These are phyloP conservation scores for Phytophthora meadii DNA, from an alignment of 352 stramenopile species.

Conservation along the genomic window DNA sequence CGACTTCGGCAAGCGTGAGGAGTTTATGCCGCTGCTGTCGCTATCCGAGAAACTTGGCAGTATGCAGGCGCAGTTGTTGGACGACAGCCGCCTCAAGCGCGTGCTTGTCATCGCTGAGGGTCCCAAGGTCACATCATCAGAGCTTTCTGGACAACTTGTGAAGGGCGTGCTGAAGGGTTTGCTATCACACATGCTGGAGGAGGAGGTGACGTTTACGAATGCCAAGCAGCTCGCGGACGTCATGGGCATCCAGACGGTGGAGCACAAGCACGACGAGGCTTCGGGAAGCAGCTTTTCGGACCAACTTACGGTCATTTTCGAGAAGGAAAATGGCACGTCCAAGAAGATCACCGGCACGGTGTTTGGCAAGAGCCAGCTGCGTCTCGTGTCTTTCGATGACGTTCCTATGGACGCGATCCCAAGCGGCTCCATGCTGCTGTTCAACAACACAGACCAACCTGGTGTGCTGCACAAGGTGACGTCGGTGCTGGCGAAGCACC, in stretches of 20 bases:
- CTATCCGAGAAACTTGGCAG: constrained; percentile 93
- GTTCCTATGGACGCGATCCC: constrained; percentile 87
- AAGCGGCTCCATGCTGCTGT: constrained; percentile 92
- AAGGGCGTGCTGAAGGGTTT: constrained; percentile 92
- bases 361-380: constrained; percentile 88
- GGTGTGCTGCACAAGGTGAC: constrained; percentile 95
- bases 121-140: constrained; percentile 77
- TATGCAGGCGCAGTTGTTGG: constrained; percentile 88
- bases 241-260: constrained; percentile 90
- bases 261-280: constrained; percentile 90
- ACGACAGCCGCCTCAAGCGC: constrained; percentile 69
- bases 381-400: constrained; percentile 90
- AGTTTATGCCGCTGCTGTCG: constrained; percentile 87
- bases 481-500: constrained; percentile 89
- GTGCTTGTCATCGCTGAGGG: constrained; percentile 85
- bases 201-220: constrained; percentile 93
- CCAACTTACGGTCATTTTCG: constrained; percentile 92
- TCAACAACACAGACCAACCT: constrained; percentile 95
- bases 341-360: constrained; percentile 91
- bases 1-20: constrained; percentile 79
- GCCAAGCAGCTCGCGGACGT: constrained; percentile 85
- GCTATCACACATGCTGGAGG: constrained; percentile 90
- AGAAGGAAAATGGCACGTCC: constrained; percentile 86
- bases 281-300: constrained; percentile 86
- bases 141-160: constrained; percentile 86